These are phyloP conservation scores for Teratosphaeria pseudoeucalypti DNA, from an alignment of 2,329 filamentous ascomycete species.

Conservation along the genomic window DNA sequence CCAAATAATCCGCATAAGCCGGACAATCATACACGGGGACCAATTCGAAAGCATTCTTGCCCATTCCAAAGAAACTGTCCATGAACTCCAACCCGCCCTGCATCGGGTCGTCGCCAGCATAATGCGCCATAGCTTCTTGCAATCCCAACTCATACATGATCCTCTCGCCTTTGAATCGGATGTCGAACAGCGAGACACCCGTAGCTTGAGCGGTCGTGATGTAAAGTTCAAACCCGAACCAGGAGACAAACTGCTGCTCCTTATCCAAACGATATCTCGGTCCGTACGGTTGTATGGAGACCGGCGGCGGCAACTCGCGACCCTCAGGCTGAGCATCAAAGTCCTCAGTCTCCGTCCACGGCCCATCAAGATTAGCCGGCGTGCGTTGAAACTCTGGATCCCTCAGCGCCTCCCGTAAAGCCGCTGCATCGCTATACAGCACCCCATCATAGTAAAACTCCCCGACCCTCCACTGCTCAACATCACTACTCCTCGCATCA, in stretches of 20 bases:
- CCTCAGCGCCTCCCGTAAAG: constrained; percentile 37
- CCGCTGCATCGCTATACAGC: constrained; percentile 41
- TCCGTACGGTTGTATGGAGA: constrained; percentile 29
- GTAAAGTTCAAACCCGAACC: constrained; percentile 46
- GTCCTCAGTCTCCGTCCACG: constrained; percentile 38
- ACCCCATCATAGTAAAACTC: constrained; percentile 47
- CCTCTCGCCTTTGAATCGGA: constrained; percentile 41
- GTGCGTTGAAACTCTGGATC: constrained; percentile 37
- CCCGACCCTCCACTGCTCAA: constrained; percentile 37
- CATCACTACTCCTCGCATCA: constrained; percentile 42
- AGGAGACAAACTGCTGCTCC: constrained; percentile 39
- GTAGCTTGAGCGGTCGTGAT: constrained; percentile 35
- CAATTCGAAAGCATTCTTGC: constrained; percentile 35
- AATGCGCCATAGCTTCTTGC: constrained; percentile 45
- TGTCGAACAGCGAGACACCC: constrained; percentile 40
- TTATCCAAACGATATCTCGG: constrained; percentile 33
- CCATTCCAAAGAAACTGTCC: not conserved
- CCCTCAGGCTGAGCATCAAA: constrained; percentile 31
- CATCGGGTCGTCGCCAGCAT: constrained; percentile 40
- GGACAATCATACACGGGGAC: constrained; percentile 46
- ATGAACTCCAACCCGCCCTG: constrained; percentile 26
- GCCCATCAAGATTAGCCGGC: constrained; percentile 38
- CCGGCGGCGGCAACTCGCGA: constrained; percentile 43
- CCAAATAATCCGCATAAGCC: constrained; percentile 41
- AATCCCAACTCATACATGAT: constrained; percentile 44